These are phyloP conservation scores for Brassica hybrid DNA, from an alignment of 441 rosid species.

Conservation along the genomic window DNA sequence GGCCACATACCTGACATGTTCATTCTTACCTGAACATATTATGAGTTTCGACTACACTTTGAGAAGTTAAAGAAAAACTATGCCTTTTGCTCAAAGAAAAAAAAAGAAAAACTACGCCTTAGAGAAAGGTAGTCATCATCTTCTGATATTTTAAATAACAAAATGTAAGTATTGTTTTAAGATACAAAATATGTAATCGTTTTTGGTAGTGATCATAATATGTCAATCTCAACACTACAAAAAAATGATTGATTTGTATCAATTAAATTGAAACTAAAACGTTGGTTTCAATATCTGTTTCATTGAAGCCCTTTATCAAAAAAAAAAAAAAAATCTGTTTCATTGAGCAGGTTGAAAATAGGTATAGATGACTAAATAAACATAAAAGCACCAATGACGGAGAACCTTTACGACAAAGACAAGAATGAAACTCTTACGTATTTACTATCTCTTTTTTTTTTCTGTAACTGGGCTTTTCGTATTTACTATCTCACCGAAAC, in stretches of 20 bases:
- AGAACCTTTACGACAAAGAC: not conserved
- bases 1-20: not conserved
- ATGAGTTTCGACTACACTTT: too few relatives aligned
- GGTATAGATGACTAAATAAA: not conserved
- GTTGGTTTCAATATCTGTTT: slow-evolving; percentile 3
- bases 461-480: not conserved
- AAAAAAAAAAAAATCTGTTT: not conserved
- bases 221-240: not conserved
- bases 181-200: not conserved
- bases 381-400: not conserved
- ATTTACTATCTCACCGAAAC: not conserved
- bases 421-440: not conserved
- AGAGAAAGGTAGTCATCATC: not conserved
- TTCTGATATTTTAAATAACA: not conserved
- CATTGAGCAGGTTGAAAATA: slow-evolving; percentile 8
- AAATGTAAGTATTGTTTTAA: not conserved
- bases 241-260: too few relatives aligned
- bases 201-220: not conserved
- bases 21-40: not conserved
- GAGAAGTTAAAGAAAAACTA: not conserved
- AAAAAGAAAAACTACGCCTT: not conserved
- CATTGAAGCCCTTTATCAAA: not conserved
- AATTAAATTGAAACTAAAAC: not conserved
- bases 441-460: not conserved
- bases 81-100: not conserved